Conservation (phyloP, 2,329 filamentous ascomycete species). For the Microsporum canis region DNA sequence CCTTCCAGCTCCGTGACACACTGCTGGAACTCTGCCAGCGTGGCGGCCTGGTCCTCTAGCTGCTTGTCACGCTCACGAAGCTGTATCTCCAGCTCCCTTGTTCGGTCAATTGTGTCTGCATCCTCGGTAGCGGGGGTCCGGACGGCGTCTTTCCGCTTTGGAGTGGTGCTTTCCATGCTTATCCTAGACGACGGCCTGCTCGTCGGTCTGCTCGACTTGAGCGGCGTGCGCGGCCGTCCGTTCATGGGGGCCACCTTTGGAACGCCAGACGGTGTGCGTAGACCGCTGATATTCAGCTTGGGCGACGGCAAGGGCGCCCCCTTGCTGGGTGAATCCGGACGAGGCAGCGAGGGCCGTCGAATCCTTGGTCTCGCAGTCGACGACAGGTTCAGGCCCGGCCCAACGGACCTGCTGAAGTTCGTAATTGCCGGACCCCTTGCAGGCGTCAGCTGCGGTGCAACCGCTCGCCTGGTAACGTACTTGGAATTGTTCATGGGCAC, state of each 20-base stretch:
- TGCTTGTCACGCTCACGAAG: slow-evolving; percentile 77
- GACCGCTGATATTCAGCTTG: slow-evolving; percentile 43
- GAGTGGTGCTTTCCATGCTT: slow-evolving; percentile 29
- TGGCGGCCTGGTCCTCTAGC: slow-evolving; percentile 74
- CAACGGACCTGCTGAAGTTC: slow-evolving; percentile 82
- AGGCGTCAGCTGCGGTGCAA: slow-evolving; percentile 58
- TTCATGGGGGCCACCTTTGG: slow-evolving; percentile 20
- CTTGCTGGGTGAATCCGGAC: slow-evolving; percentile 70
- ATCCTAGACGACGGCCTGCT: slow-evolving; percentile 31
- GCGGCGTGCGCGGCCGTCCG: slow-evolving; percentile 33
- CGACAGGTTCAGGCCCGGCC: slow-evolving; percentile 61
- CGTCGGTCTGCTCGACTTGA: slow-evolving; percentile 25
- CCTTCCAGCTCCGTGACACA: slow-evolving; percentile 75
- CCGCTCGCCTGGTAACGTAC: slow-evolving; percentile 50
- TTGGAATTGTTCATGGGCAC: slow-evolving; percentile 71
- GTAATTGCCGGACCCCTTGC: slow-evolving; percentile 52
- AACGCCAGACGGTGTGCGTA: slow-evolving; percentile 44
- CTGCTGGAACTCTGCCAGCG: slow-evolving; percentile 78
- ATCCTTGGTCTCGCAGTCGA: slow-evolving; percentile 51
- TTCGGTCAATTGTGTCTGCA: slow-evolving; percentile 43
- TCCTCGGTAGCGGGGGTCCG: slow-evolving; percentile 14
- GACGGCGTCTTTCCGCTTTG: slow-evolving; percentile 24
- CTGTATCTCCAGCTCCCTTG: slow-evolving; percentile 59
- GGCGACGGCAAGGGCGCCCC: slow-evolving; percentile 34
- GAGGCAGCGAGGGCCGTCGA: slow-evolving; percentile 62